These are phyloP conservation scores for Papiliotrema nemorosa DNA, from an alignment of 1,284 basidiomycete genomes.

Conservation along the genomic window DNA sequence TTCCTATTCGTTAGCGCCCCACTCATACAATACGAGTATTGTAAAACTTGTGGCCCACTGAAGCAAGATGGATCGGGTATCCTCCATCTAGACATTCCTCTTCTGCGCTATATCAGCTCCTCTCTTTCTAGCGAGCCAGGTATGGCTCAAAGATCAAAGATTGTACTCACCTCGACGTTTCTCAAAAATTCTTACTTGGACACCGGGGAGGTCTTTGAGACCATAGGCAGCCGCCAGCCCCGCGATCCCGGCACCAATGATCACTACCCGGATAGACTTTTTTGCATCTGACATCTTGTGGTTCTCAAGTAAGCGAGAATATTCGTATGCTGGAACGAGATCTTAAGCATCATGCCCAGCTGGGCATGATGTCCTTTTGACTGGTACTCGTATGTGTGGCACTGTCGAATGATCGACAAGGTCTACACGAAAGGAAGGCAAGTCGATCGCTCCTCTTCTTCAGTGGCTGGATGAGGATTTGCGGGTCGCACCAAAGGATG, in stretches of 20 bases:
- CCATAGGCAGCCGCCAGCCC: slow-evolving; percentile 22
- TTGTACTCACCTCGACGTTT: slow-evolving; percentile 13
- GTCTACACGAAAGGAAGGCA: too few relatives aligned
- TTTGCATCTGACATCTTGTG: neutral
- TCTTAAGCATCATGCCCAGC: too few relatives aligned
- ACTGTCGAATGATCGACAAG: too few relatives aligned
- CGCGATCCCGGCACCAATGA: slow-evolving; percentile 27
- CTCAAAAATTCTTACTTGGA: slow-evolving; percentile 17
- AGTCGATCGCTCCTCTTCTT: too few relatives aligned
- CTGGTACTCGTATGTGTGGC: too few relatives aligned
- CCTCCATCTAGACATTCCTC: slow-evolving; percentile 7
- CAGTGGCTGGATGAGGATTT: too few relatives aligned
- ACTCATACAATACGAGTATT: neutral
- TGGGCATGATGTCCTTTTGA: too few relatives aligned
- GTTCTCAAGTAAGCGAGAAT: neutral
- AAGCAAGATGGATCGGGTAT: slow-evolving; percentile 21
- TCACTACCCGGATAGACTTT: slow-evolving; percentile 7
- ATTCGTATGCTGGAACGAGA: neutral
- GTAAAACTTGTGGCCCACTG: slow-evolving; percentile 7
- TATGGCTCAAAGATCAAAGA: too few relatives aligned
- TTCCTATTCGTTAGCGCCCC: slow-evolving; percentile 5
- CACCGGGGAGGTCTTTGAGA: slow-evolving; percentile 5
- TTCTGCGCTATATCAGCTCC: slow-evolving; percentile 3
- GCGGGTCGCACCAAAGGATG: too few relatives aligned
- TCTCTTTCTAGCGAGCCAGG: too few relatives aligned